Conservation (phyloP, 108 stramenopile genomes). For the Cyclotella kingstonii region DNA sequence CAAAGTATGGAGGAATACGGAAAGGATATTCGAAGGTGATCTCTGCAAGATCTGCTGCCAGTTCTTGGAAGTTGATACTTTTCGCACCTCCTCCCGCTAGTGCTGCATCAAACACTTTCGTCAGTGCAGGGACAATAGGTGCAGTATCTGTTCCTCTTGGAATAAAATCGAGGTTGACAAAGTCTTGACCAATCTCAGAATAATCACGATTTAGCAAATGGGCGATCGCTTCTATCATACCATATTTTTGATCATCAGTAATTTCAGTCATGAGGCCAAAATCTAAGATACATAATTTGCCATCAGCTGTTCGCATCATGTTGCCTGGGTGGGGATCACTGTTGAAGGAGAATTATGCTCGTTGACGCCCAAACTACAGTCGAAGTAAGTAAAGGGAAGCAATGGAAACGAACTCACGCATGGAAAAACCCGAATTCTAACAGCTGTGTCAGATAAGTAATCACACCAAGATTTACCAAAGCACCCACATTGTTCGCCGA, state of each 20-base stretch:
- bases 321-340: conserved; percentile 61
- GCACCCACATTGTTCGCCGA: conserved; percentile 91
- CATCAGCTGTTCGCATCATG: conserved; percentile 90
- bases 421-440: conserved; percentile 90
- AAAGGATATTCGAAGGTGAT: conserved; percentile 90
- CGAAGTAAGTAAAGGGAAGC: conserved; percentile 8
- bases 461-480: conserved; percentile 92
- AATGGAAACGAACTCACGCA: conserved; percentile 50
- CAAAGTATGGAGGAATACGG: conserved; percentile 89
- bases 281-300: conserved; percentile 90
- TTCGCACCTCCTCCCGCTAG: conserved; percentile 95
- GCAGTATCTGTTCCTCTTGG: conserved; percentile 85
- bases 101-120: conserved; percentile 92
- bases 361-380: not conserved
- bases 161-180: conserved; percentile 92
- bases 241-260: conserved; percentile 91
- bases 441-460: conserved; percentile 91
- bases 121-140: conserved; percentile 92
- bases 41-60: conserved; percentile 90
- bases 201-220: conserved; percentile 94
- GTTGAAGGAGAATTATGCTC: not conserved
- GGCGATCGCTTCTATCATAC: conserved; percentile 95
- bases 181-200: conserved; percentile 90
- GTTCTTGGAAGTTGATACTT: conserved; percentile 92
- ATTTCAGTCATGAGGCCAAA: conserved; percentile 96